phyloP scores from a whole-genome alignment of 1,284 basidiomycete genomes.

The Cronartium quercuum region DNA sequence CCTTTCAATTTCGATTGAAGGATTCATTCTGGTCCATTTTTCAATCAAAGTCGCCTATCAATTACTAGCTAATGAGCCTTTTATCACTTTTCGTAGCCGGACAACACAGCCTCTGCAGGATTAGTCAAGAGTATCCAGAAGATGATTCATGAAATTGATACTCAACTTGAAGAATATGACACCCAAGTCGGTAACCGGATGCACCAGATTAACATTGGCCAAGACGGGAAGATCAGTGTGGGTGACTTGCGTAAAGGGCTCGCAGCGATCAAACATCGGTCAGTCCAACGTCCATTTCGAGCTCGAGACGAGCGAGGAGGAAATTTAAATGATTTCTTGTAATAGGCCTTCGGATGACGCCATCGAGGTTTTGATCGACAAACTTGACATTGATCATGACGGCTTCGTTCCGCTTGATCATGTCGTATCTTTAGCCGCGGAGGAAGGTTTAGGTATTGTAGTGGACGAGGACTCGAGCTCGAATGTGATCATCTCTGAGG shows the following conservation, averaged over 20 bases:
- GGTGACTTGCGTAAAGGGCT: slow-evolving; percentile 84
- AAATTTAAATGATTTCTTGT: neutral
- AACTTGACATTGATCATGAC: slow-evolving; percentile 92
- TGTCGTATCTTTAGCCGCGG: slow-evolving; percentile 49
- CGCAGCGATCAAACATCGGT: slow-evolving; percentile 78
- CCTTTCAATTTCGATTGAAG: too few relatives aligned
- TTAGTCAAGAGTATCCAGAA: slow-evolving; percentile 87
- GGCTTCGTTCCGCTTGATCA: slow-evolving; percentile 64
- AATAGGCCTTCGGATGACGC: slow-evolving; percentile 74
- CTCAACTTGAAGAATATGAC: slow-evolving; percentile 77
- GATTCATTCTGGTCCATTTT: too few relatives aligned
- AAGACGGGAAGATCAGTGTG: slow-evolving; percentile 84
- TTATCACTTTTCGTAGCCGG: slow-evolving; percentile 6
- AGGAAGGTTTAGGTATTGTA: slow-evolving; percentile 49
- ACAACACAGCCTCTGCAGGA: slow-evolving; percentile 55
- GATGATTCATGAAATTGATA: slow-evolving; percentile 94
- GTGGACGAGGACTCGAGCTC: slow-evolving; percentile 45
- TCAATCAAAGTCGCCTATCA: slow-evolving; percentile 42
- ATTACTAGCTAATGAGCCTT: slow-evolving; percentile 48
- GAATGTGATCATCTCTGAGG: slow-evolving; percentile 44
- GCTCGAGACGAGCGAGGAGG: neutral
- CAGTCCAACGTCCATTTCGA: neutral
- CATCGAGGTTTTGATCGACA: slow-evolving; percentile 80
- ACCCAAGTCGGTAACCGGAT: slow-evolving; percentile 79
- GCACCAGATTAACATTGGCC: slow-evolving; percentile 87